Conservation (phyloP, 371 early-diverging fungal genomes). For the Funneliformis caledonium region DNA sequence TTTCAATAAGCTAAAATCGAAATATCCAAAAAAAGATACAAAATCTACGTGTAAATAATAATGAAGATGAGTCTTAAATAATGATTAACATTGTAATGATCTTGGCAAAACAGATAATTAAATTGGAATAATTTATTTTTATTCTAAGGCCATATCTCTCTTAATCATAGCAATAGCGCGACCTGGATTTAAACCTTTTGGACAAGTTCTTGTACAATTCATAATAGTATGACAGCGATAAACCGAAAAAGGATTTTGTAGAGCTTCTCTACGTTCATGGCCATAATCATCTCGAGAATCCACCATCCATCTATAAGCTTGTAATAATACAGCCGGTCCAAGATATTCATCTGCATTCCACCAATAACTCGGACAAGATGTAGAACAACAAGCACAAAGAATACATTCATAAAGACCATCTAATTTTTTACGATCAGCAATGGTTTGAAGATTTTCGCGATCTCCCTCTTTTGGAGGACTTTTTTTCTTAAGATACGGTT, state of each 20-base stretch:
- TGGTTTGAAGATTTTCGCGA: constrained; percentile 88
- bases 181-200: constrained; percentile 97
- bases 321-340: constrained; percentile 95
- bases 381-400: constrained; percentile 97
- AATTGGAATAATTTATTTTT: constrained; percentile 35
- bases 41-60: too few species aligned
- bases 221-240: constrained; percentile 99
- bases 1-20: too few species aligned
- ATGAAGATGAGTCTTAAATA: too few species aligned
- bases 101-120: too few species aligned
- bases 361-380: constrained; percentile 97
- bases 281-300: constrained; percentile 95
- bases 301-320: constrained; percentile 98
- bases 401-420: constrained; percentile 98
- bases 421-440: constrained; percentile 94
- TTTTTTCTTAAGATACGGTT: constrained; percentile 93
- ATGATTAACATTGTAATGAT: too few species aligned
- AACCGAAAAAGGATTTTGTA: constrained; percentile 94
- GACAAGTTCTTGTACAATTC: constrained; percentile 97
- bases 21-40: too few species aligned
- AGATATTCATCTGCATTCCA: constrained; percentile 95
- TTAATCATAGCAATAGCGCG: constrained; percentile 96
- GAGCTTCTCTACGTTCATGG: constrained; percentile 81
- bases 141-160: constrained; percentile 88
- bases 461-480: constrained; percentile 63